Percentiles rank a stretch among this genome's conserved stretches.
Evolutionary conservation across 176 grass and related monocot species (phyloP).

Genomic region (Luzula sylvatica): DNA sequence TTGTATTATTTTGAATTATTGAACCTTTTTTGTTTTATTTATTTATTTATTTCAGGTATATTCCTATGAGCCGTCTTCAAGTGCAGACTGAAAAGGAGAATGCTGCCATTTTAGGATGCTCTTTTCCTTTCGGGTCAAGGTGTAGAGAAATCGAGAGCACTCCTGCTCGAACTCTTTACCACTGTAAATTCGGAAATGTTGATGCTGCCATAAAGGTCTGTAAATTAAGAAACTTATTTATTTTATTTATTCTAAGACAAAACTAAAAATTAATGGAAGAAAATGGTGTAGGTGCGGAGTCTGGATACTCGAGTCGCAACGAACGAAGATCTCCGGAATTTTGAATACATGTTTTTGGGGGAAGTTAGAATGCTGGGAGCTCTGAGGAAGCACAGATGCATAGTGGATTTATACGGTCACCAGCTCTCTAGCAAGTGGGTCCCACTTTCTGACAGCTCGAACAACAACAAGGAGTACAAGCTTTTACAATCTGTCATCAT

Average conservation of each 20-base stretch:
- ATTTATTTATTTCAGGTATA: constrained; percentile 52
- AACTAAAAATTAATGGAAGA: neutral
- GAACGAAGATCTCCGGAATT: constrained; percentile 48
- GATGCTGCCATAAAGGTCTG: constrained; percentile 87
- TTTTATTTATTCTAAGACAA: neutral
- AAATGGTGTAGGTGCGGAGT: constrained; percentile 41
- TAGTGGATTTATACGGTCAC: constrained; percentile 88
- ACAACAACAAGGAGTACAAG: constrained; percentile 40
- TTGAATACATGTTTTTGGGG: constrained; percentile 70
- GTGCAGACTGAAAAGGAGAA: constrained; percentile 25
- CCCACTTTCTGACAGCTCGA: constrained; percentile 18
- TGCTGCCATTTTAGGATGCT: constrained; percentile 31
- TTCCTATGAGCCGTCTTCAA: constrained; percentile 66
- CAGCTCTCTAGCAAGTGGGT: constrained; percentile 92
- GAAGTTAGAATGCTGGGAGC: constrained; percentile 91
- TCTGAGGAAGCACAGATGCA: constrained; percentile 70
- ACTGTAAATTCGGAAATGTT: constrained; percentile 71
- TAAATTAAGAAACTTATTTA: constrained; percentile 13
- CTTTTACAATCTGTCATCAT: constrained; percentile 80
- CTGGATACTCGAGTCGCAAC: constrained; percentile 44
- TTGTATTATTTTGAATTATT: neutral
- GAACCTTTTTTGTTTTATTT: neutral
- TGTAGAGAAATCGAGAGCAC: constrained; percentile 52
- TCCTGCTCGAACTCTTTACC: constrained; percentile 43
- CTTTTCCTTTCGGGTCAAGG: constrained; percentile 45